These are phyloP conservation scores for Moesziomyces antarcticus DNA, from an alignment of 1,284 basidiomycete genomes.

Conservation along the genomic window DNA sequence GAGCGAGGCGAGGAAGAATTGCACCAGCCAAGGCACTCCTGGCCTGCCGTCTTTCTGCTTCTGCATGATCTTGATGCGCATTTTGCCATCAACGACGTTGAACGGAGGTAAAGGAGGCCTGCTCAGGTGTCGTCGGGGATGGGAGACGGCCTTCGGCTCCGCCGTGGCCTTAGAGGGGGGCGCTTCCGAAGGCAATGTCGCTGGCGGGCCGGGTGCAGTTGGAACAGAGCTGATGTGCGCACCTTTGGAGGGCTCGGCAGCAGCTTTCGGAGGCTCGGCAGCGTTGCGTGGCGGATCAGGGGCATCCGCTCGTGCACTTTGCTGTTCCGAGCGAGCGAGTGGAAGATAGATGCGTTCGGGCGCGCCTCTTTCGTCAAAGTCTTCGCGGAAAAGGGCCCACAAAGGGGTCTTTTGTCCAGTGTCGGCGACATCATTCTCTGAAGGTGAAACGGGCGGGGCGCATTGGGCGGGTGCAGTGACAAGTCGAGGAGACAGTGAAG, in stretches of 20 bases:
- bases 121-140: not conserved
- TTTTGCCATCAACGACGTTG: conserved; percentile 7
- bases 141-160: no score
- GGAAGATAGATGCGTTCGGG: conserved; percentile 13
- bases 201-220: no score
- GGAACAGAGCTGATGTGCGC: no score
- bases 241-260: no score
- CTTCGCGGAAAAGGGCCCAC: conserved; percentile 10
- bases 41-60: conserved; percentile 8
- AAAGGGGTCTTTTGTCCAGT: not conserved
- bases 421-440: not conserved
- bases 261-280: not conserved
- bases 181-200: no score
- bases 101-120: conserved; percentile 4
- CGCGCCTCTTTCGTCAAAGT: not conserved
- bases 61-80: conserved; percentile 23
- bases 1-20: conserved; percentile 35
- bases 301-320: not conserved
- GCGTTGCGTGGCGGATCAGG: not conserved
- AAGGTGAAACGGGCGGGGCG: not conserved
- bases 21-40: conserved; percentile 30
- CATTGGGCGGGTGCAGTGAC: not conserved
- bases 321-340: not conserved
- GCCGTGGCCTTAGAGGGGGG: no score
- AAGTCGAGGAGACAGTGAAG: conserved; percentile 2